A percentile compares a stretch with the other conserved stretches of the same genome.
phyloP scores from a whole-genome alignment of 2,329 filamentous ascomycete genomes.

The Stagonosporopsis chrysanthemi region DNA sequence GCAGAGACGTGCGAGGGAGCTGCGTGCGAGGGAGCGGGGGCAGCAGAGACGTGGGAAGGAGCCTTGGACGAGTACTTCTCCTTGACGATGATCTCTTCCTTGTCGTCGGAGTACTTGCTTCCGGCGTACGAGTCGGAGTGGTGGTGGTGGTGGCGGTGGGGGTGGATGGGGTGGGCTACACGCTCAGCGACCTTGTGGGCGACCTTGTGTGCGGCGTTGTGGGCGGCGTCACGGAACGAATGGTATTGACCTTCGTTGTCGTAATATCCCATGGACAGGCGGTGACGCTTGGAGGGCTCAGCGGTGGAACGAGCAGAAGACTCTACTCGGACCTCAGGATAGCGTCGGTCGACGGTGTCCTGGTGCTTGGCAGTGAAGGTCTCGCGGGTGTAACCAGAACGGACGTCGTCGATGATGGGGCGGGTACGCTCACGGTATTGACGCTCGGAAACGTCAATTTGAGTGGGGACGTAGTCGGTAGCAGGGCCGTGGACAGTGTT shows the following conservation, averaged over 20 bases:
- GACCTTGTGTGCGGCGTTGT: slow-evolving; percentile 64
- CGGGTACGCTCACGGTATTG: slow-evolving; percentile 70
- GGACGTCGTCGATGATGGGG: slow-evolving; percentile 58
- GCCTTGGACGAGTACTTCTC: slow-evolving; percentile 51
- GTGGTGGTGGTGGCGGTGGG: slow-evolving; percentile 58
- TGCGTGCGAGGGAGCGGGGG: slow-evolving; percentile 17
- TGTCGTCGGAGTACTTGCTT: slow-evolving; percentile 44
- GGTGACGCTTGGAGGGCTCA: slow-evolving; percentile 58
- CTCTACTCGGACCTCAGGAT: slow-evolving; percentile 60
- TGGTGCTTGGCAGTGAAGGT: slow-evolving; percentile 50
- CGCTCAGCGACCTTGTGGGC: slow-evolving; percentile 61
- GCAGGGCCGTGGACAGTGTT: slow-evolving; percentile 57
- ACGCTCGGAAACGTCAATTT: slow-evolving; percentile 65
- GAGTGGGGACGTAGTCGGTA: slow-evolving; percentile 63
- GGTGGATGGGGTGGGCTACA: slow-evolving; percentile 69
- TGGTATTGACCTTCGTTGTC: slow-evolving; percentile 80
- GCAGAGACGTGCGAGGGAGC: slow-evolving; percentile 19
- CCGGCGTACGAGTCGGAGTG: slow-evolving; percentile 47
- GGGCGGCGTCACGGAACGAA: slow-evolving; percentile 74
- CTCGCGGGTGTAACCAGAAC: slow-evolving; percentile 39
- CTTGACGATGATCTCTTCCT: slow-evolving; percentile 59
- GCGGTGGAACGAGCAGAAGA: slow-evolving; percentile 59
- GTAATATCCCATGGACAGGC: slow-evolving; percentile 79
- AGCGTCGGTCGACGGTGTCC: slow-evolving; percentile 49
- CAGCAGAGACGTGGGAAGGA: slow-evolving; percentile 33